Conservation (phyloP, 805 yeast species). For the Myxozyma vanderwaltii region DNA sequence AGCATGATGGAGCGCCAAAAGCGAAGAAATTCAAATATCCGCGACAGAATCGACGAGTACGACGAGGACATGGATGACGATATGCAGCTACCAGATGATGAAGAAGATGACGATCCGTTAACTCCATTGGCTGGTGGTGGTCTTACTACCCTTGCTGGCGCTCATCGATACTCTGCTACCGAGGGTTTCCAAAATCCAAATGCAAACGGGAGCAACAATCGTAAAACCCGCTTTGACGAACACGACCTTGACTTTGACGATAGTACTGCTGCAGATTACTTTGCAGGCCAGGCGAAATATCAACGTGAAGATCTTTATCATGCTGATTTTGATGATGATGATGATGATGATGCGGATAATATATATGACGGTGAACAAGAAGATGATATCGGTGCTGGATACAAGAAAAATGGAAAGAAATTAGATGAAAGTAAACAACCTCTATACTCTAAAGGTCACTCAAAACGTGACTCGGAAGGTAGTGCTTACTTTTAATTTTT, state of each 20-base stretch:
- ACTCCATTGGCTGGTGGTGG: slow-evolving; percentile 12
- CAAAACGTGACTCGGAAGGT: slow-evolving; percentile 11
- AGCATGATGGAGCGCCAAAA: background rate
- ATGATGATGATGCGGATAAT: slow-evolving; percentile 3
- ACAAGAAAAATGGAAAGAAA: background rate
- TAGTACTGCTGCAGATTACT: slow-evolving; percentile 1
- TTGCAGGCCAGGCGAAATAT: slow-evolving; percentile 5
- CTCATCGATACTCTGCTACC: slow-evolving; percentile 1
- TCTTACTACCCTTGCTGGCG: slow-evolving; percentile 3
- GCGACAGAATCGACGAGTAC: background rate
- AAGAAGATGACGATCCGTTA: slow-evolving; percentile 10
- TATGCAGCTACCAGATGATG: background rate
- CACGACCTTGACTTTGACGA: background rate
- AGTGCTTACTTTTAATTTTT: background rate
- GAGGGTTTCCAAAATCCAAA: slow-evolving; percentile 3
- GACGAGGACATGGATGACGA: background rate
- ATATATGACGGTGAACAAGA: slow-evolving; percentile 1
- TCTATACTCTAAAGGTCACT: slow-evolving; percentile 1
- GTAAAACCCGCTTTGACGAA: background rate
- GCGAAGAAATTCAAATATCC: slow-evolving; percentile 3
- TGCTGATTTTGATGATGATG: slow-evolving; percentile 4
- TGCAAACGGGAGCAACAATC: background rate
- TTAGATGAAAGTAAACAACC: background rate
- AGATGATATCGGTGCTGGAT: slow-evolving; percentile 1
- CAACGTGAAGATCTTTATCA: slow-evolving; percentile 6